Base-by-base conservation (phyloP, 441 rosid genomes). In the Pelargonium australe region DNA sequence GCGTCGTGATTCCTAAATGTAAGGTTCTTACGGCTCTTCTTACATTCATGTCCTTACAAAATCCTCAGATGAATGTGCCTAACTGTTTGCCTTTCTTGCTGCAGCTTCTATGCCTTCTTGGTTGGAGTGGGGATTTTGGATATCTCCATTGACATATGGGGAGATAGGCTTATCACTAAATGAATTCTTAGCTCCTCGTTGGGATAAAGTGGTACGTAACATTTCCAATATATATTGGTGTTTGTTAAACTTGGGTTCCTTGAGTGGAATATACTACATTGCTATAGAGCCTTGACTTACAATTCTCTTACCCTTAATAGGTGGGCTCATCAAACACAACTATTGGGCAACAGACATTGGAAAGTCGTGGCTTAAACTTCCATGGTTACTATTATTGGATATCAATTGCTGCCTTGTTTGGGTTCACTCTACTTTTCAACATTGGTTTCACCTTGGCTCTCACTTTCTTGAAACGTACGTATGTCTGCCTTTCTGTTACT, bases 101-200 rank as follows among this genome's bases (percentile, higher is more conserved):
- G 51, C 85, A 88, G 90, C 83, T 8, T 77, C 85, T 41, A 77
- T 86, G 79, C 90, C 92, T 66, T 60, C 60, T 68, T 89, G 92
- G 97, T 68, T 89, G 71, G 55, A 70, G 20, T 91, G 97, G 92
- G 92, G 82, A 23, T 89, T 90, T 73, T 87, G 95, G 95, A 28
- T 87, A 20, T 79, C 83, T 73, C 92, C 92, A 1, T 58, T 86
- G 75, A 70, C 92, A 14, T 87, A 86, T 77, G 96, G 84, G 16
- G 90, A 90, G 81, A 86, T 90, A 69, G 93, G 90, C 61, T 41
- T 85, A 78, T 78, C 87, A 0, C 55, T 80, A 23, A 91, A 87
- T 10, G 91, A 91, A 44, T 91, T 91, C 72, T 86, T 76, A 12
- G 84, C 89, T 68, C 89, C 91, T 4, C 80, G 90, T 8, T 86